Evolutionary conservation across 352 stramenopile species (phyloP).

Genomic region (Phytopythium ostracodes): DNA sequence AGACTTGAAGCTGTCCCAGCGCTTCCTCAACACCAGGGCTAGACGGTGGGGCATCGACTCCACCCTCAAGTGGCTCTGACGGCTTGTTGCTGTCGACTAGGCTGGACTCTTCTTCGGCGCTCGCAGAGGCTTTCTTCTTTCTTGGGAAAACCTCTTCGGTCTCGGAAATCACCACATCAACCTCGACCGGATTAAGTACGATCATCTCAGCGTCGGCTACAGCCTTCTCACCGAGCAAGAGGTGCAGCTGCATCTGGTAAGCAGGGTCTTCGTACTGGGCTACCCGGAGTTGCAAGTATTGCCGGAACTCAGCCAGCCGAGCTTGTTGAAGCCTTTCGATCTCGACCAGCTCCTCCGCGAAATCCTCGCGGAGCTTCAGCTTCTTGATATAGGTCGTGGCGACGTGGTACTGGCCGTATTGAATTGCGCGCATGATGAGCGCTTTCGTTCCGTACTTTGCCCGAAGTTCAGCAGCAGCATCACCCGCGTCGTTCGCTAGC

Average conservation of each 20-base stretch:
- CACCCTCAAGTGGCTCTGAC: slow-evolving; percentile 2
- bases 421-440: slow-evolving; percentile 56
- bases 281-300: slow-evolving; percentile 43
- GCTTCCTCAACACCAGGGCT: slow-evolving; percentile 6
- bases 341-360: slow-evolving; percentile 43
- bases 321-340: slow-evolving; percentile 56
- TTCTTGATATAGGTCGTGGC: slow-evolving; percentile 79
- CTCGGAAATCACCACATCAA: slow-evolving; percentile 55
- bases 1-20: slow-evolving; percentile 10
- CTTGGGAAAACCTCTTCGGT: slow-evolving; percentile 52
- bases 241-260: slow-evolving; percentile 31
- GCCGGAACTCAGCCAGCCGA: slow-evolving; percentile 53
- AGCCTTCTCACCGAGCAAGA: slow-evolving; percentile 34
- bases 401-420: slow-evolving; percentile 70
- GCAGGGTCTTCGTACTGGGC: slow-evolving; percentile 42
- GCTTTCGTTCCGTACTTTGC: slow-evolving; percentile 38
- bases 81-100: background rate
- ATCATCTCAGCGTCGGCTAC: slow-evolving; percentile 39
- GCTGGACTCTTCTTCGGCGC: background rate
- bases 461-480: background rate
- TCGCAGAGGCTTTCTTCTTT: slow-evolving; percentile 18
- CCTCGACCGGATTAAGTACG: slow-evolving; percentile 36
- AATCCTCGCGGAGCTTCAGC: slow-evolving; percentile 60
- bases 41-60: background rate
- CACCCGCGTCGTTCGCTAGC: slow-evolving; percentile 26